Base-by-base conservation (phyloP, 345 rosid species). In the Bruguiera gymnorhiza region DNA sequence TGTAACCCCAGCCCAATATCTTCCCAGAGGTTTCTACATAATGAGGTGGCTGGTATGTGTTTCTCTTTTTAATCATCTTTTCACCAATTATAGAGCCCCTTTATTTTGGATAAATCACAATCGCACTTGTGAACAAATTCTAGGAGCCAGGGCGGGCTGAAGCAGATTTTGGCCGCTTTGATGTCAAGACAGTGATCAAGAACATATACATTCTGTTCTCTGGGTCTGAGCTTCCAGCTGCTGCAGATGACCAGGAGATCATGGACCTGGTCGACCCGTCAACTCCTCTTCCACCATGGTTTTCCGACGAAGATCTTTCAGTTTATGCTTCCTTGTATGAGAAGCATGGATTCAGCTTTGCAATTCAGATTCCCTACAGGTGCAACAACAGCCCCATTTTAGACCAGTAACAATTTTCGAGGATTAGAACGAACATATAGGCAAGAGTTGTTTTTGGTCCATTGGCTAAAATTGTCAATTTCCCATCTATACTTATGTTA, bases 361-460 rank as follows among this genome's bases (percentile, higher is more conserved):
- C 90, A 8, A 43, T 86, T 34, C 79, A 65, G 71, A 81, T 84
- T 61, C 86, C 88, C 16, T 85, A 83, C 70, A 83, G 86, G 89
- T 83, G 72, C 18, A 11, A 11, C 50, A 43, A 43, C 50, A 43
- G 5, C 50, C 18, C 50, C 0, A 13, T 43, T 9, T 13, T 13
- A 13, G 50, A 43, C 16, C 50, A 13, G 50, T 43, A 43, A 43
- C 16, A 43, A 43, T 43, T 43, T 13, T 11, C 18, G 0, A 43
- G 13, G 50, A 43, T 9, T 39, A 10, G 13, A 39, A 39, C 15
- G 13, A 39, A 10, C 15, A 39, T 2, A 10, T 39, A 2, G 46
- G 46, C 46, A 39, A 39, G 2, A 39, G 15, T 39, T 39, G 2
- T 1, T 39, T 39, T 39, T 39, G 46, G 15, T 10, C 46, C 15